Evolutionary conservation across 2,329 filamentous ascomycete species (phyloP).

Genomic region (Acephala macrosclerotiorum): DNA sequence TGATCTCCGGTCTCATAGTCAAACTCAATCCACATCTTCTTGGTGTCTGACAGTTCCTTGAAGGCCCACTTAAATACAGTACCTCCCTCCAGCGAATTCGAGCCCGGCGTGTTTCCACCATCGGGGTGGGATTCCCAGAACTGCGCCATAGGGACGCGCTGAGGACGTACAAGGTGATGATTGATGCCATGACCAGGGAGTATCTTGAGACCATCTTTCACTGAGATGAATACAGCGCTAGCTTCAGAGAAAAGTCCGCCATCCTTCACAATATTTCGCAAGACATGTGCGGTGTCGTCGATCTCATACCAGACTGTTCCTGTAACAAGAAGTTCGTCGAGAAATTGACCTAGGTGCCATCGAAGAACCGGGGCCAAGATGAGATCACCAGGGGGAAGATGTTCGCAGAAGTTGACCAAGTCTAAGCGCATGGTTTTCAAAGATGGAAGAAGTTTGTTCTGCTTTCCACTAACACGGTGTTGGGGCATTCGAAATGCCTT

Average conservation of each 20-base stretch:
- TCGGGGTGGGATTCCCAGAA: slow-evolving; percentile 25
- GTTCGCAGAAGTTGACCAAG: slow-evolving; percentile 36
- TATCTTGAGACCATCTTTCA: slow-evolving; percentile 18
- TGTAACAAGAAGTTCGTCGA: slow-evolving; percentile 33
- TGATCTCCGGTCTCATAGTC: slow-evolving; percentile 14
- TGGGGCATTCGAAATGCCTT: slow-evolving; percentile 19
- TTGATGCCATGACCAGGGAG: slow-evolving; percentile 18
- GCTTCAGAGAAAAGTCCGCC: slow-evolving; percentile 29
- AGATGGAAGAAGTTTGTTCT: slow-evolving; percentile 28
- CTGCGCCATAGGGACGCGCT: not conserved
- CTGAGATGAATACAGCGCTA: slow-evolving; percentile 28
- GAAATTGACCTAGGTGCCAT: slow-evolving; percentile 31
- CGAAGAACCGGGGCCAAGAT: slow-evolving; percentile 26
- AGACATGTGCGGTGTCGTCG: too few species aligned
- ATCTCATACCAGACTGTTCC: too few species aligned
- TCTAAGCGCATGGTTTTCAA: slow-evolving; percentile 31
- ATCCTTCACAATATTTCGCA: slow-evolving; percentile 28
- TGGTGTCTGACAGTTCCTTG: not conserved
- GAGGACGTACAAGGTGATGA: slow-evolving; percentile 22
- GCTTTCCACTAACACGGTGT: slow-evolving; percentile 3
- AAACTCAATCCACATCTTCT: slow-evolving; percentile 34
- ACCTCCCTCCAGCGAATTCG: not conserved
- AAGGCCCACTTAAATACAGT: not conserved
- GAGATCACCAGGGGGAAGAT: slow-evolving; percentile 29
- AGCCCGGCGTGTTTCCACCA: slow-evolving; percentile 28